A percentile compares a stretch with the other conserved stretches of the same genome.
phyloP scores from a whole-genome alignment of 106 monocot genomes.

The Dendrobium huoshanense region DNA sequence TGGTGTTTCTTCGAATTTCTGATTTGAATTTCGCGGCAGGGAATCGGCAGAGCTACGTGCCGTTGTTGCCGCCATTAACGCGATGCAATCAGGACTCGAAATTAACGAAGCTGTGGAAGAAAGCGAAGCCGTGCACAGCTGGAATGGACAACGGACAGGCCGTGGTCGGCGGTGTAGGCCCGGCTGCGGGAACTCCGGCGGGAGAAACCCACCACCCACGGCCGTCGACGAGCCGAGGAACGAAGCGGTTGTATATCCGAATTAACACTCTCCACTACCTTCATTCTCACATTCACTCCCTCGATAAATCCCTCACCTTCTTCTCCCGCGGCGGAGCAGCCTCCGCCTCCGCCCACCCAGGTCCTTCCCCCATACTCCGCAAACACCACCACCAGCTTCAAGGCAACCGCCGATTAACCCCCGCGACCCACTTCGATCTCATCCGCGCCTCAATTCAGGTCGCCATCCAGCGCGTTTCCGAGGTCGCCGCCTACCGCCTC shows the following conservation, averaged over 20 bases:
- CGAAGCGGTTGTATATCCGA: slow-evolving; percentile 64
- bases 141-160: slow-evolving; percentile 6
- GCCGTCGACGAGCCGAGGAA: slow-evolving; percentile 59
- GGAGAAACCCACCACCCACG: slow-evolving; percentile 37
- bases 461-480: slow-evolving; percentile 36
- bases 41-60: slow-evolving; percentile 69
- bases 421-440: slow-evolving; percentile 33
- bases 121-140: slow-evolving; percentile 50
- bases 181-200: neutral
- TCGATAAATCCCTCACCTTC: slow-evolving; percentile 56
- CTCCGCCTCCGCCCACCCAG: neutral
- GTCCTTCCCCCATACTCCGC: slow-evolving; percentile 18
- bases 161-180: neutral
- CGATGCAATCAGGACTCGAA: slow-evolving; percentile 90
- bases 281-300: slow-evolving; percentile 33
- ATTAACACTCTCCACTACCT: slow-evolving; percentile 76
- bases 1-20: neutral
- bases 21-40: slow-evolving; percentile 27
- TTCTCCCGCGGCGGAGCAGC: slow-evolving; percentile 15
- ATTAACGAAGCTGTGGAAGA: slow-evolving; percentile 64
- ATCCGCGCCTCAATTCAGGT: slow-evolving; percentile 40
- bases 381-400: slow-evolving; percentile 3
- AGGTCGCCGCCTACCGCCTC: slow-evolving; percentile 64
- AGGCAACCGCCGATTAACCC: slow-evolving; percentile 22
- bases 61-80: slow-evolving; percentile 66